A percentile compares a stretch with the other conserved stretches of the same genome.
Conservation (phyloP, 192 early-diverging fungal species). For the Entophlyctis luteolus region DNA sequence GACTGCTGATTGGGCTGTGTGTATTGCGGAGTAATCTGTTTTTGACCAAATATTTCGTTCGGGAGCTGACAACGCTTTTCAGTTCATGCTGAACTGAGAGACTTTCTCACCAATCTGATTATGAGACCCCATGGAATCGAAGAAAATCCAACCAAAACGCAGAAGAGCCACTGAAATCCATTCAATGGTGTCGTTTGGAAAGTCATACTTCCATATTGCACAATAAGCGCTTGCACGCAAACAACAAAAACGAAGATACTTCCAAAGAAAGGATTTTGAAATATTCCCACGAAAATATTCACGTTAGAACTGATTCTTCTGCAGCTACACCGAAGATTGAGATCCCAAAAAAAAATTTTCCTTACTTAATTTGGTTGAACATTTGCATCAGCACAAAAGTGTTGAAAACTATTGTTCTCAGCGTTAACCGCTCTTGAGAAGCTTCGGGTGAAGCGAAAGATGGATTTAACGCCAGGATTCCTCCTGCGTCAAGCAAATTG, state of each 20-base stretch:
- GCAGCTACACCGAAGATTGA: slow-evolving; percentile 15
- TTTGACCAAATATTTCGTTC: no score
- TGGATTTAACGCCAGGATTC: not conserved
- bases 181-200: slow-evolving; percentile 41
- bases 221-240: slow-evolving; percentile 35
- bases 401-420: slow-evolving; percentile 84
- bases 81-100: no score
- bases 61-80: no score
- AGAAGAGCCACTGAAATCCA: slow-evolving; percentile 81
- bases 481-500: slow-evolving; percentile 23
- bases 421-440: slow-evolving; percentile 1
- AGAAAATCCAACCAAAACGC: slow-evolving; percentile 69
- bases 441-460: not conserved
- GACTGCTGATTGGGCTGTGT: no score
- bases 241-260: slow-evolving; percentile 26
- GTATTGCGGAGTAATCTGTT: no score
- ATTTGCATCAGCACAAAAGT: slow-evolving; percentile 88
- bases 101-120: slow-evolving; percentile 81
- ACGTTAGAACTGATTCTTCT: slow-evolving; percentile 31
- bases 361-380: slow-evolving; percentile 81
- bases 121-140: slow-evolving; percentile 81
- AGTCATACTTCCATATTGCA: slow-evolving; percentile 31
- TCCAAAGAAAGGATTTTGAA: slow-evolving; percentile 35
- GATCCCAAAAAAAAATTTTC: slow-evolving; percentile 18
- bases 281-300: slow-evolving; percentile 42